Base-by-base conservation (phyloP, 441 rosid species). In the Biscutella laevigata region DNA sequence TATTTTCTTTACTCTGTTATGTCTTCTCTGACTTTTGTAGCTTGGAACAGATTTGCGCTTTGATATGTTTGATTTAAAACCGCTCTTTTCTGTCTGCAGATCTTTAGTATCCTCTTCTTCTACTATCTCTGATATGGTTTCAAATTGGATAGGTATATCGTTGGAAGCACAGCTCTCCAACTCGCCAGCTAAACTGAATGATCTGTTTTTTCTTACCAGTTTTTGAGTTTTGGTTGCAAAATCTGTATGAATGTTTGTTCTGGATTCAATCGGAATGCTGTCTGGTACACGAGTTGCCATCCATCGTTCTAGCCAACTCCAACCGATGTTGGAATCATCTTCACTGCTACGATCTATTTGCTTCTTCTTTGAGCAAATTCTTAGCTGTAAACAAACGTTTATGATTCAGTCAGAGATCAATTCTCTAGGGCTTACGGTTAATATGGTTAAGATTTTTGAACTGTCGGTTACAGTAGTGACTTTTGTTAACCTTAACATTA, bases 241-340 rank as follows among this genome's bases (percentile, higher is more conserved):
- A 45, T 71, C 73, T 7, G 61, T 48, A 10, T 62, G 72, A 65
- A 64, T 64, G 65, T 29, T 55, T 2, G 27, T 13, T 22, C 10
- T 59, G 19, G 59, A 68, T 61, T 73, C 80, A 8, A 45, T 59
- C 0, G 64, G 40, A 33, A 65, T 56, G 67, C 39, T 69, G 34
- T 80, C 95, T 14, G 82, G 79, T 53, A 75, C 53, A 17, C 86
- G 79, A 28, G 95, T 82, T 57, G 95, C 94, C 94, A 84, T 82
- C 95, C 91, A 84, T 11, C 94, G 72, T 62, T 89, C 94, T 27
- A 84, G 88, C 94, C 91, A 82, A 72, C 74, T 81, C 91, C 84
- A 86, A 41, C 91, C 77, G 64, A 75, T 71, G 72, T 74, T 75
- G 26, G 76, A 54, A 13, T 82, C 84, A 12, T 65, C 51, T 2